Evolutionary conservation across 768 basidiomycete genomes (phyloP).

Genomic region (Mycena vitilis): DNA sequence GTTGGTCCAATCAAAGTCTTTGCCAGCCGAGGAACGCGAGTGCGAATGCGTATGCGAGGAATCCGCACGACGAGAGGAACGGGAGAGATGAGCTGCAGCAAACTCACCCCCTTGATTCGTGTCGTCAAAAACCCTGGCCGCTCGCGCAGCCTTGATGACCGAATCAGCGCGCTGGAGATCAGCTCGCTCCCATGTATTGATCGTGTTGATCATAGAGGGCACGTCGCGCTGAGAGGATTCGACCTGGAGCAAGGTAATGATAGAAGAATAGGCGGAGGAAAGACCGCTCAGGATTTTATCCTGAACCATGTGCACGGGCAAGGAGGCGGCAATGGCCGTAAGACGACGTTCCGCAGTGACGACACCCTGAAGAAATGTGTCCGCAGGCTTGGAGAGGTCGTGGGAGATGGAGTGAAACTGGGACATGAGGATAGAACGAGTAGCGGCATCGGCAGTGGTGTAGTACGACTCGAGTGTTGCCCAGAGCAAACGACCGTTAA

Average conservation of each 20-base stretch:
- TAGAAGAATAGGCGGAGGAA: neutral
- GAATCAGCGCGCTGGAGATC: neutral
- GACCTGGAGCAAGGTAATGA: neutral
- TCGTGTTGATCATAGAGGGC: neutral
- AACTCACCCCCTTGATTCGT: neutral
- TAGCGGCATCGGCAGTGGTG: constrained; percentile 4
- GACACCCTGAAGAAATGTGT: neutral
- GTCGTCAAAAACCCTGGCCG: too few species aligned
- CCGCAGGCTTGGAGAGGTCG: constrained; percentile 9
- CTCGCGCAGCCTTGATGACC: neutral
- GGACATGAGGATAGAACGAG: constrained; percentile 12
- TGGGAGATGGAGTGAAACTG: constrained; percentile 2
- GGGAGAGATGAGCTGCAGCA: neutral
- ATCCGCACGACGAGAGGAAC: neutral
- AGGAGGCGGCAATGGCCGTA: neutral
- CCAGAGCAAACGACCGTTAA: constrained; percentile 2
- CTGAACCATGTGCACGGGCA: neutral
- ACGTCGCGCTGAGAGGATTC: neutral
- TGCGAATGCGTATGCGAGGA: neutral
- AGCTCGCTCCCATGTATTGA: neutral
- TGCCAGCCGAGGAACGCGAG: neutral
- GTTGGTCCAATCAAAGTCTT: constrained; percentile 18
- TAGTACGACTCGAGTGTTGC: neutral
- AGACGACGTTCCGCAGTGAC: neutral
- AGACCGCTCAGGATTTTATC: neutral